Evolutionary conservation across 805 yeast species (phyloP).

Genomic region (Starmerella etchellsii): DNA sequence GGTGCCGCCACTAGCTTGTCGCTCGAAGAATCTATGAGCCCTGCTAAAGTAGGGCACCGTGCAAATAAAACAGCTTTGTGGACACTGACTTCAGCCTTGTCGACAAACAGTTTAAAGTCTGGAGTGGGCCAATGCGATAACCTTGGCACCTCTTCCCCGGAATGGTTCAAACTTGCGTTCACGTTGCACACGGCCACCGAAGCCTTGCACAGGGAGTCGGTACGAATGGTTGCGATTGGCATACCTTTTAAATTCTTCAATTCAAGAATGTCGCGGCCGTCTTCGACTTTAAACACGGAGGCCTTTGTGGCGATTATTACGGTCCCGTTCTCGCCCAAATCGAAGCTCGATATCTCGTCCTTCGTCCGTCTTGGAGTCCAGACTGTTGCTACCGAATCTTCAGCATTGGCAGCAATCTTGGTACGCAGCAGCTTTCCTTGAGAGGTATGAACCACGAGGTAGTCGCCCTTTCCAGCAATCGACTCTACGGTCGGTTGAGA

Average conservation of each 20-base stretch:
- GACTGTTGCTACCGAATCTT: slow-evolving; percentile 1
- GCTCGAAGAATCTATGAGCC: neutral
- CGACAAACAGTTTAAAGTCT: too few species aligned
- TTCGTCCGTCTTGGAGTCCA: slow-evolving; percentile 13
- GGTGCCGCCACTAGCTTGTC: slow-evolving; percentile 8
- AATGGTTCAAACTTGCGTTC: slow-evolving; percentile 8
- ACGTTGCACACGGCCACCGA: slow-evolving; percentile 13
- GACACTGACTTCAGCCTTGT: neutral
- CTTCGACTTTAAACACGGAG: slow-evolving; percentile 16
- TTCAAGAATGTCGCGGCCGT: slow-evolving; percentile 8
- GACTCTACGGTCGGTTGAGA: neutral
- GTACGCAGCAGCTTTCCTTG: slow-evolving; percentile 12
- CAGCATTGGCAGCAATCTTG: slow-evolving; percentile 2
- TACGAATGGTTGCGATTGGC: slow-evolving; percentile 7
- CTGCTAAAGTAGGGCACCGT: slow-evolving; percentile 16
- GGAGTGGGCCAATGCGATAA: too few species aligned
- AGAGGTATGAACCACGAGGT: slow-evolving; percentile 9
- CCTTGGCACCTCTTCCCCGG: too few species aligned
- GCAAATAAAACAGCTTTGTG: slow-evolving; percentile 15
- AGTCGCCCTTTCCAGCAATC: slow-evolving; percentile 13
- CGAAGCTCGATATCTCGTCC: slow-evolving; percentile 14
- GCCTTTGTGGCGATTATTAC: slow-evolving; percentile 17
- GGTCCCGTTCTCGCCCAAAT: slow-evolving; percentile 16
- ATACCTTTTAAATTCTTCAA: slow-evolving; percentile 11
- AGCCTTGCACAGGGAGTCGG: slow-evolving; percentile 13